Base-by-base conservation (phyloP, 441 rosid species). In the Gossypium schwendimanii region DNA sequence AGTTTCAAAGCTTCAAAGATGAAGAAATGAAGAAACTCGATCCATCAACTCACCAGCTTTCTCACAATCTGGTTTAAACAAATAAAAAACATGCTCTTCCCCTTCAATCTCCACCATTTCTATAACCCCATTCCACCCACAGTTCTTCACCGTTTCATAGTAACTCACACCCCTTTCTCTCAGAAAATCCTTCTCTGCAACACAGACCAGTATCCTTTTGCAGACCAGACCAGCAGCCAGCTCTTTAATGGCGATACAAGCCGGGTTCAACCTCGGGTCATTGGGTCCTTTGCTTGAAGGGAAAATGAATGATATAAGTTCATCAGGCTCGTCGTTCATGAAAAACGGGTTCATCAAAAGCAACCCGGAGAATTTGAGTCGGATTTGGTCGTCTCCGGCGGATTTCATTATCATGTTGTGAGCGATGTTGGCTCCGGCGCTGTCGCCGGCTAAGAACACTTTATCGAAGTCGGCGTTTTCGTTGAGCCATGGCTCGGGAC, bases 301-400 rank as follows among this genome's bases (percentile, higher is more conserved):
- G 39, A 71, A 75, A 65, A 85, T 47, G 45, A 64, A 83, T 65
- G 63, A 58, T 26, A 76, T 69, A 73, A 86, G 73, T 73, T 74
- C 61, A 28, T 88, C 86, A 0, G 53, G 72, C 21, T 79, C 76
- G n/a, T 74, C 44, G n/a, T 72, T 74, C n/a, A 76, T 82, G 8
- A 88, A 86, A 67, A 68, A 88, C 2, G 90, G 87, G 57, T 88
- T 88, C 59, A 79, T 80, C 11, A 81, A 17, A 10, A 79, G 39
- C 39, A 76, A 18, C n/a, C 88, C 85, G 9, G 4, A 20, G 6
- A 85, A 50, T 49, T 71, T 70, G 11, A 74, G 14, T 0, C 84
- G 82, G 0, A 1, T 18, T 69, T 44, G 60, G 1, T 73, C 65
- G 1, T 12, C 60, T 2, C n/a, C 31, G 0, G 86, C 89, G 0